These are phyloP conservation scores for Hibiscus mutabilis DNA, from an alignment of 345 rosid genomes.

Conservation along the genomic window DNA sequence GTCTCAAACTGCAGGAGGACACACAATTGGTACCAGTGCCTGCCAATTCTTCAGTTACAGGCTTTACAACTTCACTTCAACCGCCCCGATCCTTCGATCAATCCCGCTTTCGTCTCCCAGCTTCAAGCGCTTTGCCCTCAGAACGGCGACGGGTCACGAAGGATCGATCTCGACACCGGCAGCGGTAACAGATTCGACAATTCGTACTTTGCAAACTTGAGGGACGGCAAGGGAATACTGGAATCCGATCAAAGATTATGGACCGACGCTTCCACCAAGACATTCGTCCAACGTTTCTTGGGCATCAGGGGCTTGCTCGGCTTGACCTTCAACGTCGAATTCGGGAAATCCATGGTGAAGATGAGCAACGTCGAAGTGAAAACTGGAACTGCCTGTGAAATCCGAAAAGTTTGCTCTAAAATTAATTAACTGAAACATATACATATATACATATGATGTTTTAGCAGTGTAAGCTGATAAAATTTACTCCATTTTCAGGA, in stretches of 20 bases:
- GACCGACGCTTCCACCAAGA: conserved; percentile 36
- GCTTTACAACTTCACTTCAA: conserved; percentile 30
- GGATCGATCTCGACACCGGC: conserved; percentile 44
- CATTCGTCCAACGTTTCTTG: conserved; percentile 32
- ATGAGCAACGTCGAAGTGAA: conserved; percentile 56
- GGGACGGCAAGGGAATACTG: conserved; percentile 35
- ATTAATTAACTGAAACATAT: conserved; percentile 22
- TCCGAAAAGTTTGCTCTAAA: conserved; percentile 45
- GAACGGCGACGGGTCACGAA: conserved; percentile 30
- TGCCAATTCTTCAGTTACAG: conserved; percentile 34
- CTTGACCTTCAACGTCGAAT: conserved; percentile 35
- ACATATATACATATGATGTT: too few relatives aligned
- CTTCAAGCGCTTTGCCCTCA: conserved; percentile 37
- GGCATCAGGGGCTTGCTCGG: conserved; percentile 20
- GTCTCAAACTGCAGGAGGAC: conserved; percentile 33
- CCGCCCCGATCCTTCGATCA: conserved; percentile 34
- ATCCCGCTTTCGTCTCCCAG: conserved; percentile 29
- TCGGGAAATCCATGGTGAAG: conserved; percentile 53
- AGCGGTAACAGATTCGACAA: conserved; percentile 40
- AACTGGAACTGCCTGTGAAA: conserved; percentile 39
- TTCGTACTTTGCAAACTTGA: conserved; percentile 37
- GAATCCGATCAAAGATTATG: conserved; percentile 42
- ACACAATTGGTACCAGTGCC: conserved; percentile 49
- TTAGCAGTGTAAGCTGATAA: too few relatives aligned
- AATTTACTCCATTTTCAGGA: too few relatives aligned